Base-by-base conservation (phyloP, 1,139 yeast genomes). In the Taiozyma onychis region DNA sequence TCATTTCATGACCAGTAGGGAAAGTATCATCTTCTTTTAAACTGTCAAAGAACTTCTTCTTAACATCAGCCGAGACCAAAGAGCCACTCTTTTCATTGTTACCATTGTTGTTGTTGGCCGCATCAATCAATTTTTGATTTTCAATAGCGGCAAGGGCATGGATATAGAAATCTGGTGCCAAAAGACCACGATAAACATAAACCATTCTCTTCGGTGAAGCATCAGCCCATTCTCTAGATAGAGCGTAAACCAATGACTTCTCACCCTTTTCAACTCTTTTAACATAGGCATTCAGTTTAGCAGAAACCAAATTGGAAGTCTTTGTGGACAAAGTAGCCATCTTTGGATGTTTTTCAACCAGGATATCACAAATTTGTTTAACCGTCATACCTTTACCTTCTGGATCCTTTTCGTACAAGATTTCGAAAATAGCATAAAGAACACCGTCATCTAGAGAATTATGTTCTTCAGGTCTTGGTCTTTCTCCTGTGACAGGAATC, bases 181-280 rank as follows among this genome's bases (percentile, higher is more conserved):
- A 72, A 43, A 85, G 70, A 37, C 95, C 95, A 61, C 93, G 80
- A 67, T 86, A 87, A 46, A 85, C 90, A 62, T 87, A 87, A 39
- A 87, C 89, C 95, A 87, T 87, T 72, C 95, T 76, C 62, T 87
- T 84, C 45, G 95, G 95, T 6, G 88, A 82, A 16, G 91, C 88
- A 66, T 85, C 91, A 3, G 93, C 91, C 95, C 95, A 87, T 66
- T 86, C 93, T 68, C 95, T 77, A 3, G 89, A 83, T 48, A 87
- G 70, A 26, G 93, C 88, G 64, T 86, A 86, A 53, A 77, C 78
- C 61, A 87, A 73, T 46, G 80, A 77, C 55, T 81, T 74, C 64
- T 86, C 95, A 56, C 93, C 93, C 58, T 75, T 83, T 66, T 87
- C 95, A 34, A 86, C 88, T 59, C 90, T 76, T 64, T 87, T 87